Evolutionary conservation across 2,329 filamentous ascomycete species (phyloP).

Genomic region (Neophaeococcomyces mojaviensis): DNA sequence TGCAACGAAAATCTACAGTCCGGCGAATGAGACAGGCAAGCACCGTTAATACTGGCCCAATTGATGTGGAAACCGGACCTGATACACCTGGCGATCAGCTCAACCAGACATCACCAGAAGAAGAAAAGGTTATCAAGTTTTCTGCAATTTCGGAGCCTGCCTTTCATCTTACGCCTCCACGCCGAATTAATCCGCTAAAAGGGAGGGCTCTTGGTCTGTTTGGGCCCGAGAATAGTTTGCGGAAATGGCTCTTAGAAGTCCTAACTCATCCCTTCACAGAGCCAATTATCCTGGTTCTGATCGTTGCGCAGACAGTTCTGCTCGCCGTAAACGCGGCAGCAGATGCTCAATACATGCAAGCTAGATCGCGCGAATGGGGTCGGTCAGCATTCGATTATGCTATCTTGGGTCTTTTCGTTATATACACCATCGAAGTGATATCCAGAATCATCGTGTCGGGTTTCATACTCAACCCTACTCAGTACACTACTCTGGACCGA

Average conservation of each 20-base stretch:
- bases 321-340: constrained; percentile 70
- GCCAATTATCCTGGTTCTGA: constrained; percentile 76
- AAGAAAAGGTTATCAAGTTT: constrained; percentile 26
- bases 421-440: constrained; percentile 81
- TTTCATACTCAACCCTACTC: constrained; percentile 78
- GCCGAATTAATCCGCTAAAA: constrained; percentile 62
- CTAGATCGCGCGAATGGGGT: constrained; percentile 60
- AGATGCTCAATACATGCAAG: constrained; percentile 58
- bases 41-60: background rate
- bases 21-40: constrained; percentile 16
- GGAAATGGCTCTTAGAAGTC: constrained; percentile 69
- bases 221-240: constrained; percentile 65
- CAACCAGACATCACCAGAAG: constrained; percentile 2
- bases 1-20: constrained; percentile 48
- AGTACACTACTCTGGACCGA: constrained; percentile 86
- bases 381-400: constrained; percentile 62
- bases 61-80: constrained; percentile 9
- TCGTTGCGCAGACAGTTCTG: constrained; percentile 80
- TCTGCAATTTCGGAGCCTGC: constrained; percentile 18
- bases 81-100: constrained; percentile 4
- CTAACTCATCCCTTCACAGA: constrained; percentile 82
- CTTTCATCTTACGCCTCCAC: constrained; percentile 8
- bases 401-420: constrained; percentile 71
- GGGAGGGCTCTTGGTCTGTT: constrained; percentile 84
- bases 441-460: constrained; percentile 87